A percentile compares a stretch with the other conserved stretches of the same genome.
phyloP scores from a whole-genome alignment of 2,329 filamentous ascomycete genomes.

The Talaromyces atroroseus region DNA sequence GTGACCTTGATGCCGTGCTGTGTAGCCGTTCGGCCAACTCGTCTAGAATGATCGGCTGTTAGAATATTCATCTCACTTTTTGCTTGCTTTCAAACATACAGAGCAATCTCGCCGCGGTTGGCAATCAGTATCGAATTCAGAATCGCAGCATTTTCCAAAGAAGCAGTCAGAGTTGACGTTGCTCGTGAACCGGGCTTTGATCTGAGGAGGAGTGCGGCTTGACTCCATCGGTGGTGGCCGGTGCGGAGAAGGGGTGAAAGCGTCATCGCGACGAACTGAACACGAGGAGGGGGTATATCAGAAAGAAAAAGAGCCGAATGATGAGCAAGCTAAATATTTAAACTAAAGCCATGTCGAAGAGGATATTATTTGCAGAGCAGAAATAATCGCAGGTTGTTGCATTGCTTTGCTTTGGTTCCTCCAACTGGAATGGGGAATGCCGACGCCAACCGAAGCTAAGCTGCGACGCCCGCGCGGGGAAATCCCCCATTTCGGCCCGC shows the following conservation, averaged over 20 bases:
- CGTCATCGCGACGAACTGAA: constrained; percentile 23
- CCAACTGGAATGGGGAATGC: background rate
- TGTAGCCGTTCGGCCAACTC: constrained; percentile 82
- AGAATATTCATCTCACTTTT: background rate
- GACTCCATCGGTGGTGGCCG: constrained; percentile 29
- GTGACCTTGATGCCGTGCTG: constrained; percentile 88
- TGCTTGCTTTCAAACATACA: constrained; percentile 40
- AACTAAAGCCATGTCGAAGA: background rate
- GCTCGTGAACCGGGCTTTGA: background rate
- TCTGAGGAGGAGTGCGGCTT: constrained; percentile 14
- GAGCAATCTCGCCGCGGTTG: constrained; percentile 92
- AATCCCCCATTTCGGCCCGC: background rate
- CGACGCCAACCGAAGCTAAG: constrained; percentile 13
- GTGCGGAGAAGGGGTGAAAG: constrained; percentile 38
- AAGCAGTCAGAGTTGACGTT: constrained; percentile 5
- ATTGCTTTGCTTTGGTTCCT: no score
- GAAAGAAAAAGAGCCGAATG: background rate
- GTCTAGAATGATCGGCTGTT: constrained; percentile 34
- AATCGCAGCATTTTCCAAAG: constrained; percentile 18
- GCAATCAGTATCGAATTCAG: constrained; percentile 82
- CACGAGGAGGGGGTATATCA: background rate
- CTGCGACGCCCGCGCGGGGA: background rate
- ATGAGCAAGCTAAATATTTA: background rate
- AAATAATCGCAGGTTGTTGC: no score
- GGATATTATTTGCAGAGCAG: background rate